Evolutionary conservation across 2,329 filamentous ascomycete species (phyloP), one percentile per base, ranked within the genome.

Genomic region (Tolypocladium ophioglossoides): DNA sequence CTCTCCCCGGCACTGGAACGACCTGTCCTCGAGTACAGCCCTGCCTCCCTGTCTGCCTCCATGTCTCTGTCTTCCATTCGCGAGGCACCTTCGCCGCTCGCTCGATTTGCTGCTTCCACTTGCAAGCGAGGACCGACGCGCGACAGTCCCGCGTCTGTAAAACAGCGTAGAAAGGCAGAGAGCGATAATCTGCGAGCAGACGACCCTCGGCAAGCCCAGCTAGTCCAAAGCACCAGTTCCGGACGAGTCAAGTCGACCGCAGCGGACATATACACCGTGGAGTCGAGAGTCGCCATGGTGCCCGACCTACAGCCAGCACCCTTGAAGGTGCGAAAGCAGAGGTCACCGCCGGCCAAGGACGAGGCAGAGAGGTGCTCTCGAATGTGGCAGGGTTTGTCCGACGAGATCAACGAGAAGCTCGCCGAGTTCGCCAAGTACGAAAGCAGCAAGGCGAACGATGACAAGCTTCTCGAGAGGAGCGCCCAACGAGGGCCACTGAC

Each of bases 281-380:
- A 59, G 34, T 35, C 32, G 9, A 6, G 2, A 7, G 57, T 58
- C 20, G 53, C 58, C 5, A 59, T 59, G 34, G 54, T 57, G 20
- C 52, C 59, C 6, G 59, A 59, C 22, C 52, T 65, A 24, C 59
- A 61, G 34, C 66, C 66, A 8, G 58, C 61, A 12, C 63, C 65
- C 4, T 55, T 67, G 12, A 57, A 59, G 12, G 54, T 67, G 18
- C 59, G 54, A 8, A 55, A 50, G 5, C 56, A 54, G 20, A 50
- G 37, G 20, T 39, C 24, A n/a, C 40, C 41, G 18, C 27, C 14
- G 4, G 12, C 20, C 32, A 50, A 49, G 18, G 34, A 55, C 8
- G 44, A 59, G 14, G 52, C 49, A 27, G 54, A 55, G 3, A 53
- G 56, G 49, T 60, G 57, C 54, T 61, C 62, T 32, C 35, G 14